Evolutionary conservation across 2,329 filamentous ascomycete species (phyloP).

Genomic region (Hirsutella rhossiliensis): DNA sequence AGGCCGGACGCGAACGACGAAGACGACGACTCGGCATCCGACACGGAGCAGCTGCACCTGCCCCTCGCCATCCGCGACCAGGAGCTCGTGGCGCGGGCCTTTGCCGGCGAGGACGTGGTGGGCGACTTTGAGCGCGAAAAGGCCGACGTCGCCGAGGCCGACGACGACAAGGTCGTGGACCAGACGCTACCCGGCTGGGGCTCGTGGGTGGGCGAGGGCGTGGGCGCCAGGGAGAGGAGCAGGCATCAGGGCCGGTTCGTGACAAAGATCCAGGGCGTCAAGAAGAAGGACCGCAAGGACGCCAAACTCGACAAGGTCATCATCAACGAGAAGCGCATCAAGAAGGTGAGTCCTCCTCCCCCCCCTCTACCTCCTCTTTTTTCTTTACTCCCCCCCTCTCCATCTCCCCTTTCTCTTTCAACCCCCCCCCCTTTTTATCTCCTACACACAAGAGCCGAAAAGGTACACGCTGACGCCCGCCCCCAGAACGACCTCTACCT

Average conservation of each 20-base stretch:
- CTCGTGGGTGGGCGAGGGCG: constrained; percentile 74
- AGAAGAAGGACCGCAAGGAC: constrained; percentile 68
- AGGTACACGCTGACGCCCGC: neutral
- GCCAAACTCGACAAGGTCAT: constrained; percentile 75
- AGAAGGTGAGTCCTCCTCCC: constrained; percentile 50
- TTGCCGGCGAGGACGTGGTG: constrained; percentile 79
- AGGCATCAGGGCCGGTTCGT: constrained; percentile 51
- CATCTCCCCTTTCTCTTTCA: constrained; percentile 1
- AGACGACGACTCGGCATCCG: constrained; percentile 26
- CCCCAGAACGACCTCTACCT: constrained; percentile 72
- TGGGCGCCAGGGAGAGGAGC: constrained; percentile 58
- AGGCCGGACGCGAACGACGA: constrained; percentile 10
- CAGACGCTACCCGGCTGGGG: constrained; percentile 92
- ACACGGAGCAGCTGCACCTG: constrained; percentile 35
- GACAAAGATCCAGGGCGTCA: constrained; percentile 59
- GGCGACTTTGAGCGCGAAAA: constrained; percentile 77
- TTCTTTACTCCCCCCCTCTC: neutral
- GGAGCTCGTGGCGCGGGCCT: constrained; percentile 67
- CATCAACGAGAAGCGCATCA: constrained; percentile 79
- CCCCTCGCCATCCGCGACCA: constrained; percentile 47
- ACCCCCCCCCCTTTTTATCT: neutral
- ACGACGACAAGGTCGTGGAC: constrained; percentile 73
- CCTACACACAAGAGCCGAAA: neutral
- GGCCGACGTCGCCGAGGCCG: constrained; percentile 53
- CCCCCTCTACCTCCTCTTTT: neutral